These are phyloP conservation scores for Malassezia equina DNA, from an alignment of 1,284 basidiomycete genomes.

Conservation along the genomic window DNA sequence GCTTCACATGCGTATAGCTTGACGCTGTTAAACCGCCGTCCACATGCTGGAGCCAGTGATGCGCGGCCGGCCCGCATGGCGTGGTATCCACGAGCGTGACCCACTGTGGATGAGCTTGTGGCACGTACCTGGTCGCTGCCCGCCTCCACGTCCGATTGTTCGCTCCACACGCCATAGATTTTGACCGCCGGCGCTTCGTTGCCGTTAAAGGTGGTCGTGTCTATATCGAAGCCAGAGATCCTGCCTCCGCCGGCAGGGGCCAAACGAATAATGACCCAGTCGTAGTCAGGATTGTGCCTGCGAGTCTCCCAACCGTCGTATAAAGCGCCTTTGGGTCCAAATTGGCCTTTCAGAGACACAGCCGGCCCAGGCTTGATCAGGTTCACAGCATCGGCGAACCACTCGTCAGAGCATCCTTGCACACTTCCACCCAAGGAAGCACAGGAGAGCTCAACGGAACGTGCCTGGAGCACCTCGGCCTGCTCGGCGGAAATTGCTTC, in stretches of 20 bases:
- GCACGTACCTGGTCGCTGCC: background rate
- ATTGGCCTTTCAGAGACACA: conserved; percentile 67
- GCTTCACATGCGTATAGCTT: conserved; percentile 70
- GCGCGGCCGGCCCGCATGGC: conserved; percentile 61
- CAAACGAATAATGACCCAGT: conserved; percentile 86
- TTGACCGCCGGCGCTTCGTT: conserved; percentile 58
- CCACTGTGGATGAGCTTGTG: conserved; percentile 21
- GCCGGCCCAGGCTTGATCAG: conserved; percentile 57
- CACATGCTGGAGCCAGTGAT: conserved; percentile 65
- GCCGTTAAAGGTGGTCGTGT: conserved; percentile 90
- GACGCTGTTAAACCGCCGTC: conserved; percentile 44
- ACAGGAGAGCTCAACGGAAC: conserved; percentile 66
- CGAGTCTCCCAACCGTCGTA: conserved; percentile 91
- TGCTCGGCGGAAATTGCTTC: background rate
- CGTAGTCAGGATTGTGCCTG: conserved; percentile 74
- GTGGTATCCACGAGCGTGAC: conserved; percentile 27
- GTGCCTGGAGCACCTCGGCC: conserved; percentile 17
- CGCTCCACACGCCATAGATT: conserved; percentile 26
- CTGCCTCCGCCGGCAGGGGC: conserved; percentile 61
- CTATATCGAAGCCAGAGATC: conserved; percentile 79
- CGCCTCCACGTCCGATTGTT: conserved; percentile 12
- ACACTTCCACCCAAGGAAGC: conserved; percentile 70
- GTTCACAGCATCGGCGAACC: conserved; percentile 79
- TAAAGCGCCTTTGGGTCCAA: conserved; percentile 86
- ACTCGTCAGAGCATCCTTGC: conserved; percentile 77